These are phyloP conservation scores for Geotrichum klebahnii DNA, from an alignment of 1,139 yeast genomes.

Conservation along the genomic window DNA sequence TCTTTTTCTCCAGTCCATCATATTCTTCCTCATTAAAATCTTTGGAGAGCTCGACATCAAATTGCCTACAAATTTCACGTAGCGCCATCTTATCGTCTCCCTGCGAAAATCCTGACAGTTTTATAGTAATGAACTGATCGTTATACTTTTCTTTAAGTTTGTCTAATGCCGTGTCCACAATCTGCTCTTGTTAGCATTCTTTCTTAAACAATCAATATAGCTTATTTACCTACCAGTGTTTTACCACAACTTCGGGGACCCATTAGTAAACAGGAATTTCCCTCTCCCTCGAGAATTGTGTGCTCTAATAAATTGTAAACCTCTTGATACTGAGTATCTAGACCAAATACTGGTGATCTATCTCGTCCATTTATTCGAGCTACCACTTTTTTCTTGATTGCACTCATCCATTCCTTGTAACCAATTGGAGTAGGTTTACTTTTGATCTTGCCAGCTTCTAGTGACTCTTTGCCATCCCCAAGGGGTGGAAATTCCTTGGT, in stretches of 20 bases:
- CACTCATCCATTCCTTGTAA: not conserved
- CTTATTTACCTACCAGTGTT: too few species aligned
- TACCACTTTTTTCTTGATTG: constrained; percentile 7
- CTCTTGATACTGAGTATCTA: constrained; percentile 40
- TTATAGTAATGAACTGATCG: constrained; percentile 54
- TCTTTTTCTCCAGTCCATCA: constrained; percentile 43
- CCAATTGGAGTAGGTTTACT: not conserved
- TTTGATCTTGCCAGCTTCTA: not conserved
- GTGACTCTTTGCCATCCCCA: not conserved
- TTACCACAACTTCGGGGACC: constrained; percentile 85
- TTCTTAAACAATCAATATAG: too few species aligned
- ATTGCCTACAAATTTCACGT: constrained; percentile 78
- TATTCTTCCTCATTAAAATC: constrained; percentile 11
- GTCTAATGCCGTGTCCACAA: constrained; percentile 55
- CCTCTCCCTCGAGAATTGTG: constrained; percentile 66
- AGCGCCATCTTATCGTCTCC: constrained; percentile 74
- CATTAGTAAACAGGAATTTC: constrained; percentile 72
- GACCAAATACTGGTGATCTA: constrained; percentile 30
- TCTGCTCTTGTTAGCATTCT: too few species aligned
- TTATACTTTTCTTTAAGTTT: constrained; percentile 44
- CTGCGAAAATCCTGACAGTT: constrained; percentile 68
- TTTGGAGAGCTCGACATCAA: constrained; percentile 49
- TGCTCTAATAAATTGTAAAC: constrained; percentile 57
- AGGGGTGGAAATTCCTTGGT: constrained; percentile 5
- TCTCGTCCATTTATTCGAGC: constrained; percentile 9